Evolutionary conservation across 768 basidiomycete species (phyloP).

Genomic region (Tricholomella constricta): DNA sequence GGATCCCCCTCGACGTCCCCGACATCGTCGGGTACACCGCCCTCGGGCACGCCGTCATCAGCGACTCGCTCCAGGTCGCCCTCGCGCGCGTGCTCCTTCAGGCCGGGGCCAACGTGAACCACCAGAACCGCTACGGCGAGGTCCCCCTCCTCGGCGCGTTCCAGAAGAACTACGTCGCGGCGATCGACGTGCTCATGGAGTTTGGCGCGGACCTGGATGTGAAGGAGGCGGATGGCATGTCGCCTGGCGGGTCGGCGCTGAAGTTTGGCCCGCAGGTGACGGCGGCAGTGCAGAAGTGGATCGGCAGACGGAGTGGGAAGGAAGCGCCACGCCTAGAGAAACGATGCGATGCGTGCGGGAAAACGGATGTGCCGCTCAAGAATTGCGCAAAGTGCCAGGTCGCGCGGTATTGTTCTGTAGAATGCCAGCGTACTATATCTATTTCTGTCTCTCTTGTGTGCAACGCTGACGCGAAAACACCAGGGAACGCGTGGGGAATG

Average conservation of each 20-base stretch:
- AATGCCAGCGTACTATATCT: conserved; percentile 50
- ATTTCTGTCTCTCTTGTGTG: background rate
- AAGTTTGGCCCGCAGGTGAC: conserved; percentile 44
- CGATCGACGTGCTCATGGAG: conserved; percentile 50
- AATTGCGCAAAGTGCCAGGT: conserved; percentile 47
- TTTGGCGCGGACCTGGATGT: conserved; percentile 47
- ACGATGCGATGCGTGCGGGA: conserved; percentile 42
- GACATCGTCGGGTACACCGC: conserved; percentile 55
- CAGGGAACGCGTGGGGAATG: conserved; percentile 47
- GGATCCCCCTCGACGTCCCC: conserved; percentile 39
- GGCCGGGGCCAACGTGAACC: conserved; percentile 50
- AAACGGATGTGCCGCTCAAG: conserved; percentile 32
- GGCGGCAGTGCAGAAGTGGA: conserved; percentile 46
- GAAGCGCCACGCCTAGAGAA: conserved; percentile 45
- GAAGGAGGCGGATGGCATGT: conserved; percentile 37
- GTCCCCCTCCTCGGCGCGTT: conserved; percentile 40
- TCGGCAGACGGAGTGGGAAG: conserved; percentile 46
- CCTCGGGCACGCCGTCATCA: conserved; percentile 46
- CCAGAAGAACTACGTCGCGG: conserved; percentile 27
- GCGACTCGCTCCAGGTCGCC: conserved; percentile 23
- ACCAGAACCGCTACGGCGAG: conserved; percentile 50
- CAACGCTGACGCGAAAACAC: background rate
- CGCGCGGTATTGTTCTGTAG: conserved; percentile 52
- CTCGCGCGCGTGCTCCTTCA: conserved; percentile 42
- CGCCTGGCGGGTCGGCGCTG: conserved; percentile 32